Base-by-base conservation (phyloP, 805 yeast genomes). In the Scheffersomyces lignosus region DNA sequence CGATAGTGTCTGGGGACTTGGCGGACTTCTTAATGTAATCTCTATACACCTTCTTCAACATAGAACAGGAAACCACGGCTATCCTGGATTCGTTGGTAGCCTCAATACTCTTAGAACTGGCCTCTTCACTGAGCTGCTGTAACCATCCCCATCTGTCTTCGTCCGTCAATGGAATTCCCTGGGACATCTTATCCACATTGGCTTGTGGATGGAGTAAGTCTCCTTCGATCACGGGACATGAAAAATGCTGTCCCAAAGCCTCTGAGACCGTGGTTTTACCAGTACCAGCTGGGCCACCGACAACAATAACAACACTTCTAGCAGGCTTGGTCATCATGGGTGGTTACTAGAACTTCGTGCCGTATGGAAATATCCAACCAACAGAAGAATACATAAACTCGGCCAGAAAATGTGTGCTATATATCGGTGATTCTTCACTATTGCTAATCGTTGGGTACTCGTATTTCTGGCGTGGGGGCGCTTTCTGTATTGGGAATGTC, bases 251-350 rank as follows among this genome's bases (percentile, higher is more conserved):
- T 0, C 83, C 59, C 15, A 90, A 52, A 8, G 59, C 51, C 10
- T 64, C 64, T 0, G 87, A 95, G 15, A 85, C 75, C 2, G 96
- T 87, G 15, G 95, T 73, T 58, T 93, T 93, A 1, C 99, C 99
- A 2, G 96, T 85, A 6, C 98, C 98, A 0, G 96, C 90, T 0
- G 98, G 96, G 0, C 99, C 99, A 9, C 95, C 96, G 6, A 91
- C 79, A 2, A 89, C 80, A 20, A 78, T 59, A 2, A 80, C 77
- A 0, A 56, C 39, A 16, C 18, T 34, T n/a, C 18, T n/a, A 7
- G 29, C 6, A 8, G 15, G 15, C 15, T 12, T 8, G 15, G 29
- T 26, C 13, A n/a, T 26, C 13, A 26, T 26, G 7, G 24, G n/a
- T n/a, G n/a, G n/a, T n/a, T n/a, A n/a, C n/a, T n/a, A n/a, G n/a